Evolutionary conservation across 805 yeast species (phyloP), one percentile per base, ranked within the genome.

Genomic region (Wickerhamiella domercqiae): DNA sequence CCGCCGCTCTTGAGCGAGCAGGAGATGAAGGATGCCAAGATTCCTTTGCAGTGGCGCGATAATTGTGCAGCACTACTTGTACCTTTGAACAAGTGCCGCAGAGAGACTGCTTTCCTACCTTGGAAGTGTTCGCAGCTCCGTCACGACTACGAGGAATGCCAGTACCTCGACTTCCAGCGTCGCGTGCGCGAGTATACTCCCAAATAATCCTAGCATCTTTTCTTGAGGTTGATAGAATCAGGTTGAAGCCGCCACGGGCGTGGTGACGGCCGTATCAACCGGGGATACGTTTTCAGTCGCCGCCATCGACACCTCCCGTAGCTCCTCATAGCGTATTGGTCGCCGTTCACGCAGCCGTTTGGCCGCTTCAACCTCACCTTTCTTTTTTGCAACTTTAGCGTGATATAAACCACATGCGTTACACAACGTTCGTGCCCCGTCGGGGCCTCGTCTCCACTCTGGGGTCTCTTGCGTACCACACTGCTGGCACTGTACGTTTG

Each of bases 381-480:
- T 66, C 41, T 65, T 64, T 50, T 75, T 77, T 36, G 69, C 62
- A 21, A 78, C 58, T 50, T 79, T 79, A 32, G 80, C 77, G 53
- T 73, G 79, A 51, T 67, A 76, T 29, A 80, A 57, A 0, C 93
- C 93, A 54, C 93, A 80, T 1, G 90, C 90, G 53, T 80, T 81
- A 57, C 93, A 80, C 36, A 80, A 57, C 1, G 84, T 76, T 29
- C 83, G 61, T 11, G 73, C 71, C 2, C 90, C 93, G 38, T 69
- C 68, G 1, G 93, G 90, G 0, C 90, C 90, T 33, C 77, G 66
- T 38, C 93, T 60, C 93, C 93, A 80, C 54, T 80, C 90, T 0
- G 90, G 90, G 0, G 93, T 78, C 33, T 69, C 71, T 5, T 52
- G 56, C 3, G 67, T 62, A n/a, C 64, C 66, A 48, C 80, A 74